phyloP scores from a whole-genome alignment of 176 grass and related monocot species.

The Raddia guianensis region DNA sequence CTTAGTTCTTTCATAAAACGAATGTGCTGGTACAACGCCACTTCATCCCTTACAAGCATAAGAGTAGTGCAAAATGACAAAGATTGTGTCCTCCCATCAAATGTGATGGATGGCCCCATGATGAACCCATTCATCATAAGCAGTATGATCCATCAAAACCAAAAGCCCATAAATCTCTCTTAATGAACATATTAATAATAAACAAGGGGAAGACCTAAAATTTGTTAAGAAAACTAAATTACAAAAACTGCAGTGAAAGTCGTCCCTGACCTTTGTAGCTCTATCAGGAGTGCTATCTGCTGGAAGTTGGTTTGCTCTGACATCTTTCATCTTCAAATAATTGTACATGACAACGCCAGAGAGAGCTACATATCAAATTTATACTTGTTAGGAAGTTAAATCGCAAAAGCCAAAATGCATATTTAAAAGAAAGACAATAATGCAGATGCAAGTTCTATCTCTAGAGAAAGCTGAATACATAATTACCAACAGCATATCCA shows the following conservation, averaged over 20 bases:
- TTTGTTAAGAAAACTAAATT: constrained; percentile 1
- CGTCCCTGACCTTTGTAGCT: constrained; percentile 56
- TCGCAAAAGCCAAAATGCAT: constrained; percentile 3
- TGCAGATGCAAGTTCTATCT: constrained; percentile 22
- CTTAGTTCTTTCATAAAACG: no score
- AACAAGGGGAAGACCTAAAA: constrained; percentile 19
- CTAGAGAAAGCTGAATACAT: constrained; percentile 21
- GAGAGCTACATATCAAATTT: constrained; percentile 60
- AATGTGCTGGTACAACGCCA: no score
- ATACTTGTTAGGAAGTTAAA: constrained; percentile 32
- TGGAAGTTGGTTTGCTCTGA: constrained; percentile 68
- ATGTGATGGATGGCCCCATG: no score
- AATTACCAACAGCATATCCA: constrained; percentile 96
- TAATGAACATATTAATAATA: constrained; percentile 11
- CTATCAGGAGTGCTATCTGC: constrained; percentile 64
- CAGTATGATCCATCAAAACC: no score
- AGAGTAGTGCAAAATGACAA: no score
- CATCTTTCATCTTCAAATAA: constrained; percentile 99
- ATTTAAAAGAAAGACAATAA: constrained; percentile 11
- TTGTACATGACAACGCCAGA: constrained; percentile 98
- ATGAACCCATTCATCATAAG: no score
- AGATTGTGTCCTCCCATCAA: no score
- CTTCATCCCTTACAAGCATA: no score
- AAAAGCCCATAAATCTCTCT: constrained; percentile 1
- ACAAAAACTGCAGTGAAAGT: neutral